Evolutionary conservation across 2,329 filamentous ascomycete genomes (phyloP).

Genomic region (Diaporthe aspalathi): DNA sequence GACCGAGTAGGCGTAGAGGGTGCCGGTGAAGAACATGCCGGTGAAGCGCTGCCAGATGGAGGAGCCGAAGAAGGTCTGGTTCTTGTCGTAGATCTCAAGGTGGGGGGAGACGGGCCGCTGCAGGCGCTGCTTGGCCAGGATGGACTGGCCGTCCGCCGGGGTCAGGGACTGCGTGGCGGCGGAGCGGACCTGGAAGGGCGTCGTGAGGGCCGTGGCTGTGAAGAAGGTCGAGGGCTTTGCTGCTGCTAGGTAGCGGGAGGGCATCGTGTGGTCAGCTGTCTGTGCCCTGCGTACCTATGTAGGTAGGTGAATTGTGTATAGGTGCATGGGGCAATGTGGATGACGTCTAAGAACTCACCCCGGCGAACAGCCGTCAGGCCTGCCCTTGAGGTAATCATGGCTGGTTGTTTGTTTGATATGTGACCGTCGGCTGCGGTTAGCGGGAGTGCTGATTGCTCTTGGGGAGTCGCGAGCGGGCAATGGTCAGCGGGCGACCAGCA

Average conservation of each 20-base stretch:
- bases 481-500: slow-evolving; percentile 36
- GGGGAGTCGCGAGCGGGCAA: slow-evolving; percentile 19
- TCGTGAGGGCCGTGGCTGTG: slow-evolving; percentile 57
- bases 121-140: slow-evolving; percentile 85
- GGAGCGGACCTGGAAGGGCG: slow-evolving; percentile 54
- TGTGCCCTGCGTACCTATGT: neutral
- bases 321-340: slow-evolving; percentile 14
- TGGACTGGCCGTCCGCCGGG: slow-evolving; percentile 63
- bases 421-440: slow-evolving; percentile 21
- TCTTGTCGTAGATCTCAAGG: slow-evolving; percentile 84
- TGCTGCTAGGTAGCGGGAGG: slow-evolving; percentile 44
- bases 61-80: slow-evolving; percentile 86
- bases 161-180: slow-evolving; percentile 70
- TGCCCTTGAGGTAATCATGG: slow-evolving; percentile 68
- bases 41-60: slow-evolving; percentile 84
- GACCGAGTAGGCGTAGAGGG: slow-evolving; percentile 82
- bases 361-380: slow-evolving; percentile 69
- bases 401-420: slow-evolving; percentile 40
- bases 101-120: slow-evolving; percentile 87
- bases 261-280: slow-evolving; percentile 39
- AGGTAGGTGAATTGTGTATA: slow-evolving; percentile 17
- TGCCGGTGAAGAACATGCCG: slow-evolving; percentile 77
- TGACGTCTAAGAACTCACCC: slow-evolving; percentile 55
- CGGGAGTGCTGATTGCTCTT: slow-evolving; percentile 37
- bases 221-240: slow-evolving; percentile 61